A percentile compares a stretch with the other conserved stretches of the same genome.
Conservation (phyloP, 2,329 filamentous ascomycete genomes). For the Rhynchosporium secalis region DNA sequence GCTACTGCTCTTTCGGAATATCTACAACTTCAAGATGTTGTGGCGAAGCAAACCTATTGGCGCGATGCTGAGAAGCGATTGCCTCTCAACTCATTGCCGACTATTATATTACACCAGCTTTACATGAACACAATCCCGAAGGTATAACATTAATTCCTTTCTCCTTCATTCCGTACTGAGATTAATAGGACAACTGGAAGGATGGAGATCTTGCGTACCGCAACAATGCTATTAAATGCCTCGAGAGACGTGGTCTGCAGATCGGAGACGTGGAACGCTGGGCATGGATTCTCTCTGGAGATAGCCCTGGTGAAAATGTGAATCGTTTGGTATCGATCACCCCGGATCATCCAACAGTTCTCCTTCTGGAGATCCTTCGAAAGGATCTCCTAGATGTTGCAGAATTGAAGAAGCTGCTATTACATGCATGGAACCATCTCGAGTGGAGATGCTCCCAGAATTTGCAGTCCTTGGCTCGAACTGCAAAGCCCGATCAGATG, state of each 20-base stretch:
- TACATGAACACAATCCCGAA: conserved; percentile 15
- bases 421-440: conserved; percentile 17
- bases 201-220: conserved; percentile 8
- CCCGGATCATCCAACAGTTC: conserved; percentile 28
- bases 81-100: conserved; percentile 19
- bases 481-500: background rate
- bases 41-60: conserved; percentile 22
- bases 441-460: background rate
- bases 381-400: conserved; percentile 28
- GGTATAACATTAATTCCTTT: conserved; percentile 6
- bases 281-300: conserved; percentile 34
- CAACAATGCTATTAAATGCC: background rate
- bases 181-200: conserved; percentile 9
- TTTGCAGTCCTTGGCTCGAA: conserved; percentile 5
- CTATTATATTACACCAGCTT: conserved; percentile 25
- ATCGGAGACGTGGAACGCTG: conserved; percentile 34
- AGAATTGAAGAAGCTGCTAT: conserved; percentile 19
- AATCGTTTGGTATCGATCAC: conserved; percentile 30
- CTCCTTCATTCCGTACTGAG: background rate
- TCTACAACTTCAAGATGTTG: conserved; percentile 23
- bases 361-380: conserved; percentile 35
- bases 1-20: conserved; percentile 22
- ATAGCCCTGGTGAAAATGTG: conserved; percentile 27
- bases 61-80: conserved; percentile 6
- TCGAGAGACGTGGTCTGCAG: conserved; percentile 24